Percentiles rank a stretch among this genome's conserved stretches.
These are phyloP conservation scores for Ogataea minuta DNA, from an alignment of 805 yeast genomes.

Conservation along the genomic window DNA sequence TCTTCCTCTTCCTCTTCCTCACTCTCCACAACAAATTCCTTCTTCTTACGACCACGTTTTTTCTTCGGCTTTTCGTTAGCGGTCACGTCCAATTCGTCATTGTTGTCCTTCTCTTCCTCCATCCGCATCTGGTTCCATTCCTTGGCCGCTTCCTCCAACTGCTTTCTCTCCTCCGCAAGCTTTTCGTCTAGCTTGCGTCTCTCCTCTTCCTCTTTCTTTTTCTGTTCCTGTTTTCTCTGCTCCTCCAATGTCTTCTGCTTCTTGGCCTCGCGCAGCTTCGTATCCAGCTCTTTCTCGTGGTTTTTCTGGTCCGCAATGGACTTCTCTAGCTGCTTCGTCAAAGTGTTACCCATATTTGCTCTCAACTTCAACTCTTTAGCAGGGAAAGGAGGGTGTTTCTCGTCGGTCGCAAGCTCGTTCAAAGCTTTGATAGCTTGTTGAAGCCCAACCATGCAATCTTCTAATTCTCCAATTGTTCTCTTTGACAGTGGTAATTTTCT, in stretches of 20 bases:
- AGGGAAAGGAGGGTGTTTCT: constrained; percentile 70
- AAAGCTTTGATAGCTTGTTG: constrained; percentile 60
- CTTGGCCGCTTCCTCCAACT: constrained; percentile 54
- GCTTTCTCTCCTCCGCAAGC: constrained; percentile 44
- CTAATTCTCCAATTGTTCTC: constrained; percentile 62
- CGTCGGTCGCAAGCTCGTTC: constrained; percentile 54
- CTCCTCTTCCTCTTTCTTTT: constrained; percentile 44
- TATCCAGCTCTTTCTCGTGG: constrained; percentile 54
- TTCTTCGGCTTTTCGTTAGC: constrained; percentile 34
- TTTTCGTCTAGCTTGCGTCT: constrained; percentile 45
- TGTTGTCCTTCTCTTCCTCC: constrained; percentile 36
- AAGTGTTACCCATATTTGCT: constrained; percentile 81
- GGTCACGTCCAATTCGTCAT: constrained; percentile 34
- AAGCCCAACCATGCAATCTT: constrained; percentile 53
- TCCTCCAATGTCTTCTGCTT: constrained; percentile 57
- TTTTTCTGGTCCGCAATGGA: constrained; percentile 70
- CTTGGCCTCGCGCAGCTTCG: constrained; percentile 72
- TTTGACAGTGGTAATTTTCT: constrained; percentile 58
- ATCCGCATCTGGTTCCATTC: constrained; percentile 48
- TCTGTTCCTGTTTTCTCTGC: constrained; percentile 40
- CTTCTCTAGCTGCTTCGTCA: constrained; percentile 67
- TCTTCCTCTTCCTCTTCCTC: constrained; percentile 43
- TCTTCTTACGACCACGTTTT: constrained; percentile 23
- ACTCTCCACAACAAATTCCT: constrained; percentile 30
- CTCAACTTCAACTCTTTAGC: constrained; percentile 78